Evolutionary conservation across 2,329 filamentous ascomycete genomes (phyloP).

Genomic region (Xylaria digitata): DNA sequence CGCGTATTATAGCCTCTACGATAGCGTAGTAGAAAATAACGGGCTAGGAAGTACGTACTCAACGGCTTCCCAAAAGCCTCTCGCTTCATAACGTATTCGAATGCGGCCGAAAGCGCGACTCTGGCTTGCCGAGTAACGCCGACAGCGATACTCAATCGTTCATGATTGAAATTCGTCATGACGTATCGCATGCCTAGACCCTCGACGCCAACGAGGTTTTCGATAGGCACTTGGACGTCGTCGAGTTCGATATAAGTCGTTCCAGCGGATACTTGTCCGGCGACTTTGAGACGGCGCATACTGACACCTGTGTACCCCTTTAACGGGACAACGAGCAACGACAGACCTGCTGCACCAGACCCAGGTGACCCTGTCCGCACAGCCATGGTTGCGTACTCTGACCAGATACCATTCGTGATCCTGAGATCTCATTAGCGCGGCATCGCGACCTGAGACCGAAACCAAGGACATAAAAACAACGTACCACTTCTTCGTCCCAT

Average conservation of each 20-base stretch:
- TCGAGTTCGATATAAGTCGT: conserved; percentile 83
- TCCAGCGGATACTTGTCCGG: conserved; percentile 72
- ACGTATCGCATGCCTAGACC: conserved; percentile 79
- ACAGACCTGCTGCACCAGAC: conserved; percentile 70
- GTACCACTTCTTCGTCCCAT: conserved; percentile 80
- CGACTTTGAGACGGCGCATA: conserved; percentile 75
- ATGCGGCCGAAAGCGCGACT: conserved; percentile 53
- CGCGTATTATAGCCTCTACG: no score
- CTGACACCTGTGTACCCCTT: conserved; percentile 73
- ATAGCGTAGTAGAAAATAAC: not conserved
- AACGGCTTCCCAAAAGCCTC: conserved; percentile 61
- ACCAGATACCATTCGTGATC: conserved; percentile 79
- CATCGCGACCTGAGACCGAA: no score
- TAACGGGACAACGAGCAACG: conserved; percentile 76
- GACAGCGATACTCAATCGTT: conserved; percentile 75
- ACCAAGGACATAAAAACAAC: not conserved
- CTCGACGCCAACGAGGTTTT: conserved; percentile 76
- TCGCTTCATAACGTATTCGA: conserved; percentile 54
- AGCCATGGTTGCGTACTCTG: conserved; percentile 75
- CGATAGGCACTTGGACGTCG: conserved; percentile 76
- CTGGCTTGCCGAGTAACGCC: conserved; percentile 70
- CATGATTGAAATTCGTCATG: conserved; percentile 84
- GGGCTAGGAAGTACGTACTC: conserved; percentile 14
- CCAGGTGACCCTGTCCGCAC: conserved; percentile 73
- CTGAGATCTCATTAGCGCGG: conserved; percentile 43